These are phyloP conservation scores for Sphaerulina vaccinii DNA, from an alignment of 2,329 filamentous ascomycete genomes.

Conservation along the genomic window DNA sequence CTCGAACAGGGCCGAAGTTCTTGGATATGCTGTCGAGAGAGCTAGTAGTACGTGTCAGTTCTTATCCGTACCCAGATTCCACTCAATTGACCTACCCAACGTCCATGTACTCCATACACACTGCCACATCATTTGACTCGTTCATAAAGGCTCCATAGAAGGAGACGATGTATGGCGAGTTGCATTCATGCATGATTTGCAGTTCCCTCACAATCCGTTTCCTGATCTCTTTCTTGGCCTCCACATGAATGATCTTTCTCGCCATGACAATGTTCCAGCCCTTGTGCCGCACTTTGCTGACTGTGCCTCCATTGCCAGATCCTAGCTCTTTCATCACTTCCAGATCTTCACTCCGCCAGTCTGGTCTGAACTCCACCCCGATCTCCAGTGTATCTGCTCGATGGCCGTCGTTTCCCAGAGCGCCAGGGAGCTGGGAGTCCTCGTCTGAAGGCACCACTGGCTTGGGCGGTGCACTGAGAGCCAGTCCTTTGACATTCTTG, in stretches of 20 bases:
- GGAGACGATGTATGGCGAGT: conserved; percentile 93
- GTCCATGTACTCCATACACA: conserved; percentile 99
- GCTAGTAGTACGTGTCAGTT: conserved; percentile 48
- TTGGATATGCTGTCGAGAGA: conserved; percentile 91
- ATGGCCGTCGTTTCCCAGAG: conserved; percentile 56
- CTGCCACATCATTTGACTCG: conserved; percentile 93
- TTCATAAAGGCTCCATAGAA: conserved; percentile 98
- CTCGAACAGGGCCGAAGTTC: conserved; percentile 89
- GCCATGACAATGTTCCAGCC: conserved; percentile 97
- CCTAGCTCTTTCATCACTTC: conserved; percentile 92
- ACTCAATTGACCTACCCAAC: conserved; percentile 70
- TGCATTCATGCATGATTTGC: conserved; percentile 97
- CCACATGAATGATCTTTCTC: conserved; percentile 97
- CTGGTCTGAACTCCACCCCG: conserved; percentile 93
- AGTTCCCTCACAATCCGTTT: conserved; percentile 96
- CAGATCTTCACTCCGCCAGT: conserved; percentile 86
- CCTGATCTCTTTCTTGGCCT: conserved; percentile 94
- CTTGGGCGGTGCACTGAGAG: conserved; percentile 76
- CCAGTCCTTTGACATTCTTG: conserved; percentile 97
- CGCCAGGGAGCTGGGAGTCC: conserved; percentile 62
- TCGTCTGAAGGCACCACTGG: conserved; percentile 68
- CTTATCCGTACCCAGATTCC: background rate
- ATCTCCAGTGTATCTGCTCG: conserved; percentile 80
- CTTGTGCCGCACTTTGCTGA: conserved; percentile 95
- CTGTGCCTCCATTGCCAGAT: conserved; percentile 93